Evolutionary conservation across 2,329 filamentous ascomycete genomes (phyloP), one percentile per base, ranked within the genome.

Genomic region (Colletotrichum lini): DNA sequence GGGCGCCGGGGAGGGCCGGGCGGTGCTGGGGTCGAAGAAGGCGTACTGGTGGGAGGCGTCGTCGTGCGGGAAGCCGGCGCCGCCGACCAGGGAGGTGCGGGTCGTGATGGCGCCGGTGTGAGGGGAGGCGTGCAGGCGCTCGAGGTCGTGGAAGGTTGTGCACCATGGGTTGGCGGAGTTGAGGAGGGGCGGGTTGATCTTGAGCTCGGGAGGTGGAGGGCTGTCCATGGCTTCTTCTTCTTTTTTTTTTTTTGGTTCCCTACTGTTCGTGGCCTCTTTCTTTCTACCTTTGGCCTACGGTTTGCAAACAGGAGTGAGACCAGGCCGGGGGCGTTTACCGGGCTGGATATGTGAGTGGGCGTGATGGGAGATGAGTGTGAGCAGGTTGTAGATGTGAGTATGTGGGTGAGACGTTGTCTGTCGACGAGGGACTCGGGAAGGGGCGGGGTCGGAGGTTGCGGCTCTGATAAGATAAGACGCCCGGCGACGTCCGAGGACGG

Each of bases 111-210:
- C 93, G 70, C 93, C 93, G 0, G 91, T 94, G 64, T 88, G 82
- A 0, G 87, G 83, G 60, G 85, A 90, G 40, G 83, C 78, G 77
- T 93, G 93, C 8, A 95, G 87, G 2, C 81, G 80, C 49, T 83
- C 79, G 4, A 95, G 86, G 73, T 95, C 89, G 5, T 87, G 83
- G 6, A 87, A 79, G 3, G 87, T 89, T 0, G 92, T 94, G 35
- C 93, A 92, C 93, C 93, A 95, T 0, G 93, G 93, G 60, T 89
- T 92, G 40, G 93, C 89, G 0, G 92, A 93, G 81, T 95, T 95
- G 74, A 95, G 83, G 8, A 96, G 83, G 0, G 92, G 92, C 0
- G 92, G 92, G 53, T 84, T 75, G 71, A 94, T 89, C 9, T 74
- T 61, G 12, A 92, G 79, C 73, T 72, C 63, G 0, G 73, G 74